Conservation (phyloP, 2,329 filamentous ascomycete species). For the Aspergillus sp. region DNA sequence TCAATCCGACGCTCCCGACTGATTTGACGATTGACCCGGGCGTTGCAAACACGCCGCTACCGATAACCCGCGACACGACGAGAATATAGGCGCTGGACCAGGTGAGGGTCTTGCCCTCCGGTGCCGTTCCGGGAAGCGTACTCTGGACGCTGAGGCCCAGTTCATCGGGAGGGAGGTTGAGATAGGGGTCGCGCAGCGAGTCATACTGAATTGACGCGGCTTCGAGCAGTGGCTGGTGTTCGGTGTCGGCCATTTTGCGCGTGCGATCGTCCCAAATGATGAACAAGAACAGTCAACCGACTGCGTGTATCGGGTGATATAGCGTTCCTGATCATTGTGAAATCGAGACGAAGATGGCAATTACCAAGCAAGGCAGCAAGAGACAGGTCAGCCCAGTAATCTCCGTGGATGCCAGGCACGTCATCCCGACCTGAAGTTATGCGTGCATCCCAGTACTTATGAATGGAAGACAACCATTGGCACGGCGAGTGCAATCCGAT, state of each 20-base stretch:
- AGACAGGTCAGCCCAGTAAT: not conserved
- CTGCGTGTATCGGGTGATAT: not conserved
- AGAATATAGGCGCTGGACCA: slow-evolving; percentile 67
- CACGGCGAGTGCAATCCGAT: not conserved
- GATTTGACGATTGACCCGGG: slow-evolving; percentile 66
- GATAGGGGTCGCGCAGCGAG: not conserved
- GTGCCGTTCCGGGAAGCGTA: slow-evolving; percentile 22
- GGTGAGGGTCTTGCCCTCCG: slow-evolving; percentile 59
- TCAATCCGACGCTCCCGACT: slow-evolving; percentile 65
- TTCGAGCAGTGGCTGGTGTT: slow-evolving; percentile 21
- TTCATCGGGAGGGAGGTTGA: not conserved
- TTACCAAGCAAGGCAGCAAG: not conserved
- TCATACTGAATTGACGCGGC: slow-evolving; percentile 1
- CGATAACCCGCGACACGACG: slow-evolving; percentile 67
- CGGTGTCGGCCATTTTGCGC: slow-evolving; percentile 18
- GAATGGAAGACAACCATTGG: not conserved
- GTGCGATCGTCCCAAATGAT: not conserved
- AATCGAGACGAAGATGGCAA: not conserved
- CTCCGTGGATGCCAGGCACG: slow-evolving; percentile 21
- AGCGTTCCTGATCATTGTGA: not conserved
- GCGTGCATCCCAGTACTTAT: not conserved
- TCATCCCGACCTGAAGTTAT: slow-evolving; percentile 27
- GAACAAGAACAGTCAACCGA: not conserved
- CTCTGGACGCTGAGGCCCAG: not conserved
- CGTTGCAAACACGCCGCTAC: slow-evolving; percentile 71